These are phyloP conservation scores for Ascochyta fabae DNA, from an alignment of 2,329 filamentous ascomycete genomes.

Conservation along the genomic window DNA sequence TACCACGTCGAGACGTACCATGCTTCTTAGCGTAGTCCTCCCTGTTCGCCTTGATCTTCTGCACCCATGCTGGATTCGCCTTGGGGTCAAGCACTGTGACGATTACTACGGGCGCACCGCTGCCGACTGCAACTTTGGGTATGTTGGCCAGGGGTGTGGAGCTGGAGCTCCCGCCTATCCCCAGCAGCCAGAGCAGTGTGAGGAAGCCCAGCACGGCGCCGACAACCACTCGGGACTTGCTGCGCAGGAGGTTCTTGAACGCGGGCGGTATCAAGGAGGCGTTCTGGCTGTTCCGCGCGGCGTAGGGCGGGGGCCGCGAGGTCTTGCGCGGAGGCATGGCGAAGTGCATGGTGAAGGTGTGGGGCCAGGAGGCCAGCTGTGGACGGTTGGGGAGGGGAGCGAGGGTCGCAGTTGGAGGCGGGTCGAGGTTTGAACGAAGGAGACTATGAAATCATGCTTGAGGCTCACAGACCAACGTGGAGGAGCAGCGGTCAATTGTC, in stretches of 20 bases:
- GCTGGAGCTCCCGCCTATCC: slow-evolving; percentile 33
- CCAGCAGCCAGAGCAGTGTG: slow-evolving; percentile 46
- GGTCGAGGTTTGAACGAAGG: background rate
- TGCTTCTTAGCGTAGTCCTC: slow-evolving; percentile 84
- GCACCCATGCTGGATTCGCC: slow-evolving; percentile 70
- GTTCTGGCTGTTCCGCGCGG: slow-evolving; percentile 61
- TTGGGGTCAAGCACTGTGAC: slow-evolving; percentile 82
- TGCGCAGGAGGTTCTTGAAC: slow-evolving; percentile 57
- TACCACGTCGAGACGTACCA: slow-evolving; percentile 59
- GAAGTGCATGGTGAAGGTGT: slow-evolving; percentile 71
- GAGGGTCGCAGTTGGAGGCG: slow-evolving; percentile 6
- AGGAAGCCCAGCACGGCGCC: slow-evolving; percentile 65
- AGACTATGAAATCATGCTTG: slow-evolving; percentile 28
- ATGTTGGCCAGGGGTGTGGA: slow-evolving; percentile 26
- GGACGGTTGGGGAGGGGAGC: background rate
- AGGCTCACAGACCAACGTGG: background rate
- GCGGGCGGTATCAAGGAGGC: slow-evolving; percentile 50
- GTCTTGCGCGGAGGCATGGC: slow-evolving; percentile 86
- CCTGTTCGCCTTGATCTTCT: slow-evolving; percentile 80
- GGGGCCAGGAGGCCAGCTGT: slow-evolving; percentile 17
- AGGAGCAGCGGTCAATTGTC: slow-evolving; percentile 9
- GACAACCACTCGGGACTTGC: slow-evolving; percentile 65
- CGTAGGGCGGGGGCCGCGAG: slow-evolving; percentile 76
- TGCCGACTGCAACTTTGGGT: slow-evolving; percentile 50
- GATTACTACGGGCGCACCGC: slow-evolving; percentile 68